A percentile compares a stretch with the other conserved stretches of the same genome.
Evolutionary conservation across 2,329 filamentous ascomycete species (phyloP).

Genomic region (Alternaria atra): DNA sequence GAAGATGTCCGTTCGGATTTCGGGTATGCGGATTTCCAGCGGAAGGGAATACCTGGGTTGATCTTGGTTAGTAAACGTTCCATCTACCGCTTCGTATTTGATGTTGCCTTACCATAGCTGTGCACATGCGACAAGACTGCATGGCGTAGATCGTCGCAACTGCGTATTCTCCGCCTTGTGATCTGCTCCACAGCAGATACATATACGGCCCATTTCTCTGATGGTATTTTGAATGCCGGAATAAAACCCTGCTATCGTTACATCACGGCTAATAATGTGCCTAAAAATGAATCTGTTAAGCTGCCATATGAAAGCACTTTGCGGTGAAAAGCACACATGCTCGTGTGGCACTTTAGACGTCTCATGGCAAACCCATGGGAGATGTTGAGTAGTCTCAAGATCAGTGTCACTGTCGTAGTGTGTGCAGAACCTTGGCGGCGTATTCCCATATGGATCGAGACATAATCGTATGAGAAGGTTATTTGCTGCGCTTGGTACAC

Average conservation of each 20-base stretch:
- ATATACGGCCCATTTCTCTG: constrained; percentile 21
- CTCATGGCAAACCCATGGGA: constrained; percentile 27
- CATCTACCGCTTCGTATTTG: background rate
- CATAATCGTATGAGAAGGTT: constrained; percentile 37
- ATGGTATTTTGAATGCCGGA: constrained; percentile 20
- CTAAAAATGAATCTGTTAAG: constrained; percentile 31
- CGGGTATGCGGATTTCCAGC: constrained; percentile 41
- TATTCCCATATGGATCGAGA: constrained; percentile 14
- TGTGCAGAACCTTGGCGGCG: constrained; percentile 36
- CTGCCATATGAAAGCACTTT: constrained; percentile 36
- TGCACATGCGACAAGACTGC: constrained; percentile 27
- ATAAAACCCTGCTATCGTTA: constrained; percentile 28
- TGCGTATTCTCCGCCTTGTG: constrained; percentile 23
- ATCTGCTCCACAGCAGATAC: constrained; percentile 36
- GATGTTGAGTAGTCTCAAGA: constrained; percentile 25
- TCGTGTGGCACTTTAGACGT: constrained; percentile 21
- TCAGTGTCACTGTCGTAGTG: constrained; percentile 38
- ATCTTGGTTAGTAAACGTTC: background rate
- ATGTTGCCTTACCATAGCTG: constrained; percentile 26
- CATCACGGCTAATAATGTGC: constrained; percentile 15
- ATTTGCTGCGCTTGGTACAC: constrained; percentile 29
- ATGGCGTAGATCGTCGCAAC: constrained; percentile 38
- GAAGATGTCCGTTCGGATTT: constrained; percentile 41
- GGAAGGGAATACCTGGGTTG: constrained; percentile 20
- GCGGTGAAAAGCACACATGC: constrained; percentile 27